phyloP scores from a whole-genome alignment of 2,329 filamentous ascomycete species.

The Trichoderma koningii region DNA sequence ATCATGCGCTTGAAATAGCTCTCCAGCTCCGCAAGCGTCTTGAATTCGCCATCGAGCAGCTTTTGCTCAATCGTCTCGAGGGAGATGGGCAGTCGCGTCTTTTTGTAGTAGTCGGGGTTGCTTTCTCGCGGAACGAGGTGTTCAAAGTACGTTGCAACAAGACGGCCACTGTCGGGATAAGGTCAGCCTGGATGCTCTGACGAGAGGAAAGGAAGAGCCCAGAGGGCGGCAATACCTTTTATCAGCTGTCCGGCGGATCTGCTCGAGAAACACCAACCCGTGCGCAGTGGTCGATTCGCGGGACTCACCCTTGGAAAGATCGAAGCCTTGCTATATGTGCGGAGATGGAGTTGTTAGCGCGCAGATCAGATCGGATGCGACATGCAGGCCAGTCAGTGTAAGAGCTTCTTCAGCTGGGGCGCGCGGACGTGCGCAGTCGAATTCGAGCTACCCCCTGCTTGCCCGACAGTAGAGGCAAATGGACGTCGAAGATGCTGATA shows the following conservation, averaged over 20 bases:
- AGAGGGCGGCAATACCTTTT: conserved; percentile 63
- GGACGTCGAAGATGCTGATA: neutral
- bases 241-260: conserved; percentile 74
- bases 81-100: conserved; percentile 76
- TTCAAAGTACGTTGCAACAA: conserved; percentile 75
- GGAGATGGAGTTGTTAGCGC: conserved; percentile 21
- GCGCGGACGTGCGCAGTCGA: neutral
- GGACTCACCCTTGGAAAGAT: conserved; percentile 60
- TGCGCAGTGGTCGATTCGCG: conserved; percentile 68
- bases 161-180: conserved; percentile 59
- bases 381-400: conserved; percentile 3
- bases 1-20: conserved; percentile 88
- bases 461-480: neutral
- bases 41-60: conserved; percentile 68
- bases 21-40: conserved; percentile 72
- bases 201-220: neutral
- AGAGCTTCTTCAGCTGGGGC: neutral
- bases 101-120: conserved; percentile 75
- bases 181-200: conserved; percentile 29
- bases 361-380: conserved; percentile 1
- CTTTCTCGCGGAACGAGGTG: conserved; percentile 64
- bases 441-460: neutral
- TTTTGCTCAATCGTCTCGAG: conserved; percentile 76
- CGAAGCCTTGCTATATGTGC: conserved; percentile 42
- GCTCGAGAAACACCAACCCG: conserved; percentile 73